A percentile compares a stretch with the other conserved stretches of the same genome.
These are phyloP conservation scores for Teunomyces cretensis DNA, from an alignment of 805 yeast genomes.

Conservation along the genomic window DNA sequence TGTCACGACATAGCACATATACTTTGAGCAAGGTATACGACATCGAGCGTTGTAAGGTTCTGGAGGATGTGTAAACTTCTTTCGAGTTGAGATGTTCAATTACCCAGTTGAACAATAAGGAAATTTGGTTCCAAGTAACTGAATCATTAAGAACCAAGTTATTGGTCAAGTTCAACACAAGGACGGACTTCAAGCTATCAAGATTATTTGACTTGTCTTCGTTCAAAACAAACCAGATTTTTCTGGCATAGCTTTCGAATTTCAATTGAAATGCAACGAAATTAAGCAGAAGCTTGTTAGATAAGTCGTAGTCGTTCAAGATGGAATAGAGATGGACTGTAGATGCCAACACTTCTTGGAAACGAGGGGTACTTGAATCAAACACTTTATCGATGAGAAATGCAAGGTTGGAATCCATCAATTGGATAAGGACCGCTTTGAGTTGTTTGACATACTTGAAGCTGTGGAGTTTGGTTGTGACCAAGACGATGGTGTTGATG, in stretches of 20 bases:
- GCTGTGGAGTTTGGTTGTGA: constrained; percentile 29
- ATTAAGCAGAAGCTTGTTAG: constrained; percentile 26
- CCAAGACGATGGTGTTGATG: constrained; percentile 30
- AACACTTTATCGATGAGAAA: constrained; percentile 13
- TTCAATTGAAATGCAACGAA: constrained; percentile 20
- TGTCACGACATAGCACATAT: constrained; percentile 23
- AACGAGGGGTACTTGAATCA: not conserved
- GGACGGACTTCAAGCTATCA: constrained; percentile 28
- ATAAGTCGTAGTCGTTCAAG: constrained; percentile 35
- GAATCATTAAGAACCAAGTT: constrained; percentile 26
- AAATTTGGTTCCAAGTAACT: constrained; percentile 24
- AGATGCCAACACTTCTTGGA: constrained; percentile 10
- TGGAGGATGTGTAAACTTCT: not conserved
- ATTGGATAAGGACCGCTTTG: constrained; percentile 16
- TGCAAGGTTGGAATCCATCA: constrained; percentile 17
- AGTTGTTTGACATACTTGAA: constrained; percentile 22
- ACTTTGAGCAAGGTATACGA: constrained; percentile 23
- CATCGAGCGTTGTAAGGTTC: constrained; percentile 8
- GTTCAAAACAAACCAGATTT: constrained; percentile 29
- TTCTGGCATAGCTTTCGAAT: constrained; percentile 31
- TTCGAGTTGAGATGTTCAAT: constrained; percentile 16
- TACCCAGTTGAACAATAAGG: constrained; percentile 25
- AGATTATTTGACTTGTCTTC: constrained; percentile 8
- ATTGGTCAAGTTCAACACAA: constrained; percentile 30
- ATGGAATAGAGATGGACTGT: constrained; percentile 35